Base-by-base conservation (phyloP, 768 basidiomycete species). In the Mycena floridula region DNA sequence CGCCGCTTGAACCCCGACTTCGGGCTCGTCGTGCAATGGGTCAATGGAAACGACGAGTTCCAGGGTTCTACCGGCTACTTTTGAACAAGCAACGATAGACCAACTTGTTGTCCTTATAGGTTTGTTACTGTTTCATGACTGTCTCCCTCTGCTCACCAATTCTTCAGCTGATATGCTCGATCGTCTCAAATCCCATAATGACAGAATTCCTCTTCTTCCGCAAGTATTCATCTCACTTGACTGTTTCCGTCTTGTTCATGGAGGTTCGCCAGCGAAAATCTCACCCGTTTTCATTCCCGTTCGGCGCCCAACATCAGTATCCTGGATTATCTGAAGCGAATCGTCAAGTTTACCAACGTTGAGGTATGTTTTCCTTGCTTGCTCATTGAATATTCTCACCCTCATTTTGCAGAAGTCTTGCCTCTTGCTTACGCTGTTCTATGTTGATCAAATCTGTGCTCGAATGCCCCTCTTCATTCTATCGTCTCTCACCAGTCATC, bases 241-340 rank as follows among this genome's bases (percentile, higher is more conserved):
- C 54, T 49, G 35, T n/a, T 16, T 27, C 22, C n/a, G 2, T 40
- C 32, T 39, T 49, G n/a, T n/a, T 40, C 45, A 49, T 30, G 42
- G 30, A 51, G 45, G 42, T 45, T 57, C 45, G n/a, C 55, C 50
- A 92, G 89, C 25, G 87, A 90, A 70, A 81, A 84, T 51, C 75
- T 99, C 50, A 97, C 96, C 37, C 85, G 94, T 44, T 99, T 99
- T 62, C 96, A 99, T 66, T 97, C 94, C 25, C 80, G 94, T 53
- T 81, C 93, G 7, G 77, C 92, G 5, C 95, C 96, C 36, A 74
- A 69, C 48, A 98, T 98, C 64, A 77, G 74, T 50, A 82, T 98
- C 40, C 71, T 90, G 50, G 96, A 98, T 60, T 99, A 99, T 67
- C 75, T 98, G 46, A 78, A 83, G 54, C 88, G 96, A 43, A 95